A percentile compares a stretch with the other conserved stretches of the same genome.
Conservation (phyloP, 768 basidiomycete species). For the Daedaleopsis nitida region DNA sequence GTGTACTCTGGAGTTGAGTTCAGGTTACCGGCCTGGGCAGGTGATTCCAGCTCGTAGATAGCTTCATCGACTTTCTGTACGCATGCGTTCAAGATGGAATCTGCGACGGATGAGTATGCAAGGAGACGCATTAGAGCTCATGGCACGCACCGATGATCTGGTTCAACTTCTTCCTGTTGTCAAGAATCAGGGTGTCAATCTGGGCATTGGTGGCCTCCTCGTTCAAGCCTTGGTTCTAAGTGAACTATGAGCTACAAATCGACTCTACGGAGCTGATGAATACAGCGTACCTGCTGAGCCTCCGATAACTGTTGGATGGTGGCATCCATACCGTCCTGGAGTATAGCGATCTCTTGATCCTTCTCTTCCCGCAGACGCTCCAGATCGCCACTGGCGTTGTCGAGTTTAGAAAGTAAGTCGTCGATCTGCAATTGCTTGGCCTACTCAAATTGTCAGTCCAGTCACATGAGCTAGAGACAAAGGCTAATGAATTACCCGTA, state of each 20-base stretch:
- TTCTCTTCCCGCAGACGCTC: slow-evolving; percentile 91
- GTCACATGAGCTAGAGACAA: background rate
- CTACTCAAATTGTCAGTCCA: slow-evolving; percentile 41
- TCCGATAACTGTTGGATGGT: slow-evolving; percentile 89
- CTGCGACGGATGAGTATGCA: slow-evolving; percentile 43
- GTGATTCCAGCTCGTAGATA: slow-evolving; percentile 97
- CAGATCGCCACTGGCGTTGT: slow-evolving; percentile 71
- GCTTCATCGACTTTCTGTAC: slow-evolving; percentile 97
- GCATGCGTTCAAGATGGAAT: slow-evolving; percentile 96
- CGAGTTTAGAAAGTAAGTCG: slow-evolving; percentile 80
- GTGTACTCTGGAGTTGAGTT: slow-evolving; percentile 99
- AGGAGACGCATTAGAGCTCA: slow-evolving; percentile 5
- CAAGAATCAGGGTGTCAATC: slow-evolving; percentile 94
- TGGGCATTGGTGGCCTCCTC: slow-evolving; percentile 95
- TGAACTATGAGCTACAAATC: slow-evolving; percentile 14
- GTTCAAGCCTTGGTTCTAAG: slow-evolving; percentile 78
- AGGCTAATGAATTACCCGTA: slow-evolving; percentile 59
- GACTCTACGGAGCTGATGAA: background rate
- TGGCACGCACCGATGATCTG: slow-evolving; percentile 79
- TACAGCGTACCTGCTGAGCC: slow-evolving; percentile 68
- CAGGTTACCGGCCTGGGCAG: slow-evolving; percentile 89
- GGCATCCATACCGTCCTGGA: slow-evolving; percentile 93
- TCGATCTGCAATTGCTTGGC: slow-evolving; percentile 97
- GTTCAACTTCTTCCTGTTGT: slow-evolving; percentile 97
- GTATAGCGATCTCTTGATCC: slow-evolving; percentile 93